Evolutionary conservation across 768 basidiomycete genomes (phyloP).

Genomic region (Amylocystis lapponica): DNA sequence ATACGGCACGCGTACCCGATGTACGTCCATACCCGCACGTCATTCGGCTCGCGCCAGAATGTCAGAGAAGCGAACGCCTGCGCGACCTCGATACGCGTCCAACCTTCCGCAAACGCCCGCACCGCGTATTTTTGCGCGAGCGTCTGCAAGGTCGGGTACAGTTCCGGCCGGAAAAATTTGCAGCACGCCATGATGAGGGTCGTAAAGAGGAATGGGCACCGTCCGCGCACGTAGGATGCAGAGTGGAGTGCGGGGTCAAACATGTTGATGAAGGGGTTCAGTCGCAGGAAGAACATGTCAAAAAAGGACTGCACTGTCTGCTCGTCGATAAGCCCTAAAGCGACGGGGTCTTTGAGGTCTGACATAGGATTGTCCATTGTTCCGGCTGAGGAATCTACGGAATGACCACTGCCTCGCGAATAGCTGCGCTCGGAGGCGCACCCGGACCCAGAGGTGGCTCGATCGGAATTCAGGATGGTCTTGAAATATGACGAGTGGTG

Average conservation of each 20-base stretch:
- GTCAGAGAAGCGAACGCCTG: slow-evolving; percentile 89
- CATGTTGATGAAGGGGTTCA: slow-evolving; percentile 86
- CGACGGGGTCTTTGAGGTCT: slow-evolving; percentile 53
- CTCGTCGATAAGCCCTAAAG: slow-evolving; percentile 64
- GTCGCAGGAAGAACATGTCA: slow-evolving; percentile 72
- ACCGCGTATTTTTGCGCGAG: slow-evolving; percentile 69
- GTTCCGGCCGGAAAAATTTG: slow-evolving; percentile 73
- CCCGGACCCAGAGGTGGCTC: slow-evolving; percentile 31
- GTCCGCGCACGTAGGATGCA: slow-evolving; percentile 68
- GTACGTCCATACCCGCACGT: slow-evolving; percentile 82
- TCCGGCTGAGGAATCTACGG: slow-evolving; percentile 17
- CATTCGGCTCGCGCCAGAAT: slow-evolving; percentile 87
- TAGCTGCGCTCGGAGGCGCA: slow-evolving; percentile 9
- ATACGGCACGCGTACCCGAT: slow-evolving; percentile 87
- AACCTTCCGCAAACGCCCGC: slow-evolving; percentile 68
- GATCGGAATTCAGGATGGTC: slow-evolving; percentile 74
- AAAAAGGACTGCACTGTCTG: slow-evolving; percentile 67
- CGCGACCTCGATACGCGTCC: slow-evolving; percentile 79
- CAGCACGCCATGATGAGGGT: slow-evolving; percentile 78
- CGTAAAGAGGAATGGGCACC: slow-evolving; percentile 80
- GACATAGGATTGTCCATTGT: slow-evolving; percentile 6
- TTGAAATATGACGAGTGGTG: slow-evolving; percentile 78
- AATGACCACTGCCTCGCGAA: neutral
- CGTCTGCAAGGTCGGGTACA: slow-evolving; percentile 62
- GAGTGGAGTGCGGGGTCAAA: slow-evolving; percentile 88